Percentiles rank a stretch among this genome's conserved stretches.
Conservation (phyloP, 2,329 filamentous ascomycete species). For the Penicillium sp. region DNA sequence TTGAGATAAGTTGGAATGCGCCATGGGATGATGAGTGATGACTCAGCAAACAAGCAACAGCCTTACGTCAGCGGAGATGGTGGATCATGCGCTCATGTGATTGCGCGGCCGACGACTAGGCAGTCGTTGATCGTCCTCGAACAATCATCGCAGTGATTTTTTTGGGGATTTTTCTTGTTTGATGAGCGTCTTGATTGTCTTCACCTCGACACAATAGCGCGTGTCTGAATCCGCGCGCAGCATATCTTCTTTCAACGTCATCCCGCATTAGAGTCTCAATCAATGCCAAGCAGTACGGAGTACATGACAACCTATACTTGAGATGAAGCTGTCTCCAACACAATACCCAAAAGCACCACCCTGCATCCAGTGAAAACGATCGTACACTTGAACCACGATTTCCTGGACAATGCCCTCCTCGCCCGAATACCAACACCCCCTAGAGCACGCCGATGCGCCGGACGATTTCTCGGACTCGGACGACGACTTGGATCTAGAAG, state of each 20-base stretch:
- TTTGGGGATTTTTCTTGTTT: background rate
- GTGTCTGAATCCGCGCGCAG: background rate
- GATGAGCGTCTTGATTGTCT: background rate
- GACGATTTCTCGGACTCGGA: conserved; percentile 40
- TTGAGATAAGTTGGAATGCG: conserved; percentile 1
- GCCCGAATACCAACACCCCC: conserved; percentile 38
- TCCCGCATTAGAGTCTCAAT: conserved; percentile 13
- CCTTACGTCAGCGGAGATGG: conserved; percentile 3
- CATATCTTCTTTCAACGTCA: conserved; percentile 5
- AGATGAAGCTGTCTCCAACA: conserved; percentile 19
- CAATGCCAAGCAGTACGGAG: conserved; percentile 9
- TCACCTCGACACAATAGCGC: background rate
- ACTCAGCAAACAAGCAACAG: background rate
- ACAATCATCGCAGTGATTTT: background rate
- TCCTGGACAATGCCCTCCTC: conserved; percentile 37
- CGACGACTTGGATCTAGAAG: conserved; percentile 50
- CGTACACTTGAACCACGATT: conserved; percentile 1
- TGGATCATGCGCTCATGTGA: conserved; percentile 9
- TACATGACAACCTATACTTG: conserved; percentile 13
- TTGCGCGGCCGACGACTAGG: conserved; percentile 5
- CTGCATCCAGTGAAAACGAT: conserved; percentile 19
- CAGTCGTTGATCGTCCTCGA: conserved; percentile 1
- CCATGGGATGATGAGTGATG: background rate
- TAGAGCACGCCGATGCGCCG: conserved; percentile 33
- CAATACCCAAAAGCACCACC: conserved; percentile 10